Conservation (phyloP, 176 grass and related monocot genomes). For the Raddia distichophylla region DNA sequence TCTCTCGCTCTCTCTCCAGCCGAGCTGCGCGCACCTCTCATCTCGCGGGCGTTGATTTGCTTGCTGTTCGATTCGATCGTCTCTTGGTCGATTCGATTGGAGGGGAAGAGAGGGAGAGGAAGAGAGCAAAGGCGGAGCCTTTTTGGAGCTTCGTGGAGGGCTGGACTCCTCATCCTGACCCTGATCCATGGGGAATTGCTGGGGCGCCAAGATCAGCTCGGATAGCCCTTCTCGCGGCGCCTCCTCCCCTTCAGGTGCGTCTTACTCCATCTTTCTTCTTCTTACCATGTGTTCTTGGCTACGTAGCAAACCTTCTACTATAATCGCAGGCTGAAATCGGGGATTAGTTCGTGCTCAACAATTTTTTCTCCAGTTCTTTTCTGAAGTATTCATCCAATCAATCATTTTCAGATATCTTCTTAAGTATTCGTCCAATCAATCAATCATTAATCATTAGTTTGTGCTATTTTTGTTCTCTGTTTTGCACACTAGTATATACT, state of each 20-base stretch:
- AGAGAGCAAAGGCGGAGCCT: not conserved
- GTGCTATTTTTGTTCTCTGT: not conserved
- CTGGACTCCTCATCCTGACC: not conserved
- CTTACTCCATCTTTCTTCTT: too few species aligned
- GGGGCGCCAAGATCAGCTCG: slow-evolving; percentile 73
- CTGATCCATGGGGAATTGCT: slow-evolving; percentile 70
- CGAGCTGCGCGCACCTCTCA: too few species aligned
- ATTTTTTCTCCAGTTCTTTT: not conserved
- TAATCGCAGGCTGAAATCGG: not conserved
- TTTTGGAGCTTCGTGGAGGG: not conserved
- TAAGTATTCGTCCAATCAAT: not conserved
- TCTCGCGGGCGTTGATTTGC: not conserved
- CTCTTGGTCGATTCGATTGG: not conserved
- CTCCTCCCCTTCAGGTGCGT: slow-evolving; percentile 46
- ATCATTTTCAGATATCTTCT: not conserved
- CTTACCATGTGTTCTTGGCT: not conserved
- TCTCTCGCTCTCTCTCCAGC: not conserved
- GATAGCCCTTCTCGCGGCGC: slow-evolving; percentile 48
- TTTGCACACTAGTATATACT: not conserved
- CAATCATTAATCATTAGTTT: not conserved
- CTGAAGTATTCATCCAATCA: too few species aligned
- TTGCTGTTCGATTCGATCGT: not conserved
- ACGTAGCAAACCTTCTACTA: not conserved
- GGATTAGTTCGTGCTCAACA: not conserved
- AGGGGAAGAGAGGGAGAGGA: not conserved